phyloP scores from a whole-genome alignment of 2,329 filamentous ascomycete species.

The Passalora sequoiae region DNA sequence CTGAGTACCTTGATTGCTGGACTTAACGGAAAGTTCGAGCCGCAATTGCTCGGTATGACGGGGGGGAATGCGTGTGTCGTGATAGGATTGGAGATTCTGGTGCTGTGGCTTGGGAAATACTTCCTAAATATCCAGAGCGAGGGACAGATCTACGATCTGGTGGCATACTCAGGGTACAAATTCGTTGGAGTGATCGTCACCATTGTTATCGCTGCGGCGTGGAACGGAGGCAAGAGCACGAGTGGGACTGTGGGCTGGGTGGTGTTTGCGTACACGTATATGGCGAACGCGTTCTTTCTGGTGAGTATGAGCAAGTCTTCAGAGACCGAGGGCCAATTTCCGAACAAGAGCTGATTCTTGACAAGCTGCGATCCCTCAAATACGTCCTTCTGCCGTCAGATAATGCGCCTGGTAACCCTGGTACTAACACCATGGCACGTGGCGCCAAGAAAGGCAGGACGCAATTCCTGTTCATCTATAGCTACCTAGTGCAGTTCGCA shows the following conservation, averaged over 20 bases:
- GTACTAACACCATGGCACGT: constrained; percentile 68
- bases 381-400: constrained; percentile 92
- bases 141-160: constrained; percentile 84
- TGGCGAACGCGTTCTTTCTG: constrained; percentile 91
- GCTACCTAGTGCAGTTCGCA: constrained; percentile 85
- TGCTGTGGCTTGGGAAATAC: constrained; percentile 87
- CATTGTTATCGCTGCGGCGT: constrained; percentile 69
- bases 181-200: constrained; percentile 96
- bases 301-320: too few species aligned
- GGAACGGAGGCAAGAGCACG: constrained; percentile 73
- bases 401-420: constrained; percentile 57
- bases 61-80: constrained; percentile 79
- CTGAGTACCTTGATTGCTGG: constrained; percentile 87
- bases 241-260: constrained; percentile 85
- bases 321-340: too few species aligned
- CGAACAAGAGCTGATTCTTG: too few species aligned
- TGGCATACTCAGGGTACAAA: constrained; percentile 97
- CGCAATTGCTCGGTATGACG: constrained; percentile 84
- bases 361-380: constrained; percentile 82
- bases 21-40: constrained; percentile 84
- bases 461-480: constrained; percentile 90
- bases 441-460: constrained; percentile 82
- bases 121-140: constrained; percentile 90
- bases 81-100: constrained; percentile 80
- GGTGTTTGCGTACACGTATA: constrained; percentile 85